Evolutionary conservation across 2,329 filamentous ascomycete genomes (phyloP).

Genomic region (Ophiostoma quercus): DNA sequence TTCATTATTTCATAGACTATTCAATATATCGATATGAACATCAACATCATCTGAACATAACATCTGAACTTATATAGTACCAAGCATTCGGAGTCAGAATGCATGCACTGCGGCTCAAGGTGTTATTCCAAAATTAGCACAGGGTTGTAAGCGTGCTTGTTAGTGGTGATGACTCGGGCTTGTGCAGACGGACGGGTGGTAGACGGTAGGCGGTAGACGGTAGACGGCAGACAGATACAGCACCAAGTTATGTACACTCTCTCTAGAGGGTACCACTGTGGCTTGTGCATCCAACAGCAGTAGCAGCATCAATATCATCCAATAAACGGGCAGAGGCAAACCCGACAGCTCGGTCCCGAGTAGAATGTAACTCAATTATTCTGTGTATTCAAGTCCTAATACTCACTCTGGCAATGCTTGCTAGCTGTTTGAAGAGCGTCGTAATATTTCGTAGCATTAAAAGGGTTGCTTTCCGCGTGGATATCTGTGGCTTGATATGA

Average conservation of each 20-base stretch:
- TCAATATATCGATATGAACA: background rate
- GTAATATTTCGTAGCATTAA: background rate
- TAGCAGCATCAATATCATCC: background rate
- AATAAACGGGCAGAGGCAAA: background rate
- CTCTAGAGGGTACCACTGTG: background rate
- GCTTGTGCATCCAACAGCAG: background rate
- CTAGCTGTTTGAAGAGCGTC: background rate
- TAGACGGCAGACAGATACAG: too few species aligned
- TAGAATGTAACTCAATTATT: background rate
- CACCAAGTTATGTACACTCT: background rate
- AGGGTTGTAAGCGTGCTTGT: background rate
- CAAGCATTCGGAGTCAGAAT: background rate
- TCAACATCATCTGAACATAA: background rate
- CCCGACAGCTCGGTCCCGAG: slow-evolving; percentile 23
- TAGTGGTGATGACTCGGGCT: background rate
- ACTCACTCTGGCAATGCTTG: background rate
- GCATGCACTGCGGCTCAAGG: slow-evolving; percentile 12
- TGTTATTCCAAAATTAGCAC: slow-evolving; percentile 2
- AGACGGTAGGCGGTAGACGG: background rate
- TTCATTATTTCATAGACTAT: background rate
- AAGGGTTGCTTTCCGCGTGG: background rate
- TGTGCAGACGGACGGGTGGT: background rate
- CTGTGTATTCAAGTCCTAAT: background rate
- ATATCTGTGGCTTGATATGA: background rate
- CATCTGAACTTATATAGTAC: background rate